phyloP scores from a whole-genome alignment of 1,284 basidiomycete species.

The Hemileia vastatrix region DNA sequence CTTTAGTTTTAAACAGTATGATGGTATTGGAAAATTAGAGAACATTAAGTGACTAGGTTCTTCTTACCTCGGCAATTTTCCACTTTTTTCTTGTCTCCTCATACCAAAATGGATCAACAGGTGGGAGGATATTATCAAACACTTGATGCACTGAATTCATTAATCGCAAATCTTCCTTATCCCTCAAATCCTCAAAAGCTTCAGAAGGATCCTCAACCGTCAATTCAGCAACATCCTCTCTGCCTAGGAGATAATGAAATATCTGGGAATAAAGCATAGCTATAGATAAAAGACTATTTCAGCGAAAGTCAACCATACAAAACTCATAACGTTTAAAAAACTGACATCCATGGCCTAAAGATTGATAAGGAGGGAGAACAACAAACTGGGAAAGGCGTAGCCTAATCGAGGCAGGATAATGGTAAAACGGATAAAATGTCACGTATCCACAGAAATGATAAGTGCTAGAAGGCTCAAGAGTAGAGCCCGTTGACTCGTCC shows the following conservation, averaged over 20 bases:
- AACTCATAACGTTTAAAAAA: slow-evolving; percentile 15
- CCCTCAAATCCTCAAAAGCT: slow-evolving; percentile 85
- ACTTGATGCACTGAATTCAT: slow-evolving; percentile 57
- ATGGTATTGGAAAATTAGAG: not conserved
- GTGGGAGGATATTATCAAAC: slow-evolving; percentile 64
- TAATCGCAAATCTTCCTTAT: slow-evolving; percentile 78
- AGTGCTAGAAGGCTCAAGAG: slow-evolving; percentile 46
- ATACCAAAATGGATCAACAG: slow-evolving; percentile 66
- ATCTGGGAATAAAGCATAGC: slow-evolving; percentile 80
- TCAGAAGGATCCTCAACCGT: slow-evolving; percentile 97
- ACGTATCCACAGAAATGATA: slow-evolving; percentile 91
- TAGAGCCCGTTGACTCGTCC: slow-evolving; percentile 48
- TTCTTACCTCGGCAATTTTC: slow-evolving; percentile 75
- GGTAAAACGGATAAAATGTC: slow-evolving; percentile 84
- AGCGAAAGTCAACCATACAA: slow-evolving; percentile 4
- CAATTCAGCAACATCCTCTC: slow-evolving; percentile 67
- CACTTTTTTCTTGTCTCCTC: slow-evolving; percentile 67
- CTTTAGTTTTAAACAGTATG: slow-evolving; percentile 65
- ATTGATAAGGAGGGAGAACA: slow-evolving; percentile 81
- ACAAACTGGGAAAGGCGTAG: slow-evolving; percentile 88
- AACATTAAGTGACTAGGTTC: not conserved
- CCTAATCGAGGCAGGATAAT: slow-evolving; percentile 76
- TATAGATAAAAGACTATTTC: slow-evolving; percentile 38
- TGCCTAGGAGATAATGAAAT: slow-evolving; percentile 63
- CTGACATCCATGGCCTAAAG: slow-evolving; percentile 79